These are phyloP conservation scores for Pterocarpus santalinus DNA, from an alignment of 306 rosid species.

Conservation along the genomic window DNA sequence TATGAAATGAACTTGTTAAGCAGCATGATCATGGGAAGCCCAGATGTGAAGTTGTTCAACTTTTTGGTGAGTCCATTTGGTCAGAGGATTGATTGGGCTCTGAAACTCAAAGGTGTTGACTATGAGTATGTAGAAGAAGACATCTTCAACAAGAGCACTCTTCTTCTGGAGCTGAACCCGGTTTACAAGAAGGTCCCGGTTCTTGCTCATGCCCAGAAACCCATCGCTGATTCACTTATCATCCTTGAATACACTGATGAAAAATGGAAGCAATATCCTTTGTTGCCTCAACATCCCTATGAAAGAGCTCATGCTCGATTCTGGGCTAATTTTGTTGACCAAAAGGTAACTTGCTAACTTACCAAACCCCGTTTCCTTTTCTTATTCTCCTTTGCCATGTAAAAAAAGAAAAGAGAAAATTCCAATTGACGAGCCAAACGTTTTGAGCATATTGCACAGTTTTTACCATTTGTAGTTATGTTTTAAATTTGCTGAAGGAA, in stretches of 20 bases:
- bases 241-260: slow-evolving; percentile 55
- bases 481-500: not conserved
- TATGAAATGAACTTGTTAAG: not conserved
- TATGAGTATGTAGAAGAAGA: slow-evolving; percentile 55
- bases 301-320: slow-evolving; percentile 49
- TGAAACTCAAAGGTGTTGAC: slow-evolving; percentile 44
- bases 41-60: slow-evolving; percentile 48
- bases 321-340: slow-evolving; percentile 52
- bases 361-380: not conserved
- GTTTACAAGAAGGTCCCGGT: slow-evolving; percentile 46
- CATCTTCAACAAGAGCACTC: slow-evolving; percentile 48
- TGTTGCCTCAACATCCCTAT: slow-evolving; percentile 52
- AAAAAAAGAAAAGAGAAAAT: too few species aligned
- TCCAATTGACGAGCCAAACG: too few species aligned
- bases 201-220: slow-evolving; percentile 33
- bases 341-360: slow-evolving; percentile 39
- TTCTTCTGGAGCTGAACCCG: slow-evolving; percentile 53
- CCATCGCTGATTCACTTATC: slow-evolving; percentile 44
- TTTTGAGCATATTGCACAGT: too few species aligned
- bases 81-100: slow-evolving; percentile 51
- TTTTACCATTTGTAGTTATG: not conserved
- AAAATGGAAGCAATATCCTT: slow-evolving; percentile 45
- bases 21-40: slow-evolving; percentile 42
- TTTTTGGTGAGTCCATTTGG: slow-evolving; percentile 46
- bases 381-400: too few species aligned